A percentile compares a stretch with the other conserved stretches of the same genome.
phyloP scores from a whole-genome alignment of 257 asterid species.

The Salvia splendens region DNA sequence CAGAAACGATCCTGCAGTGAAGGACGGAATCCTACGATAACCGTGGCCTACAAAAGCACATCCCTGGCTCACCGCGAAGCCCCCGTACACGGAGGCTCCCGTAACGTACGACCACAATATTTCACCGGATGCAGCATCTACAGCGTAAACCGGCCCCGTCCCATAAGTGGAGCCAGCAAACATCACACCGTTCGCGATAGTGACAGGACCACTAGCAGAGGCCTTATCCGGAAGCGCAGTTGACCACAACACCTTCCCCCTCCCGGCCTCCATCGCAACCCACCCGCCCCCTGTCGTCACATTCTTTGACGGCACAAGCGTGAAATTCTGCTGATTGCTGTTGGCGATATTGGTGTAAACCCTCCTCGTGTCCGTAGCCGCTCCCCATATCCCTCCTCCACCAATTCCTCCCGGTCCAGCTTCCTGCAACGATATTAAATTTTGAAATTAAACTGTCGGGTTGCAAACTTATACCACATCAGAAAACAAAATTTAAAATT shows the following conservation, averaged over 20 bases:
- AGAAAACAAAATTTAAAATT: too few species aligned
- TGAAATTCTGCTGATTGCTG: constrained; percentile 28
- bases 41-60: constrained; percentile 56
- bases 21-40: constrained; percentile 23
- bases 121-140: constrained; percentile 40
- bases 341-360: constrained; percentile 56
- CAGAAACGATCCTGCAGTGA: constrained; percentile 47
- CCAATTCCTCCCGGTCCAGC: constrained; percentile 46
- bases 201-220: constrained; percentile 40
- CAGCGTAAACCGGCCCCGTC: constrained; percentile 49
- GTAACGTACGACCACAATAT: constrained; percentile 56
- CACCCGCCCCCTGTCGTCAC: constrained; percentile 52
- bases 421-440: not conserved
- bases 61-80: constrained; percentile 55
- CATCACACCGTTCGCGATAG: constrained; percentile 48
- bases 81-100: constrained; percentile 50
- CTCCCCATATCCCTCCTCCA: constrained; percentile 67
- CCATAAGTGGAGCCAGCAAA: constrained; percentile 48
- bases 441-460: not conserved
- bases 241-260: constrained; percentile 55
- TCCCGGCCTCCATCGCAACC: constrained; percentile 54
- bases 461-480: too few species aligned
- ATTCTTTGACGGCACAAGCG: constrained; percentile 40
- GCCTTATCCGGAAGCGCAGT: constrained; percentile 51
- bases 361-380: constrained; percentile 47